Conservation (phyloP, 805 yeast species). For the Sungouiozyma ichnusensis region DNA sequence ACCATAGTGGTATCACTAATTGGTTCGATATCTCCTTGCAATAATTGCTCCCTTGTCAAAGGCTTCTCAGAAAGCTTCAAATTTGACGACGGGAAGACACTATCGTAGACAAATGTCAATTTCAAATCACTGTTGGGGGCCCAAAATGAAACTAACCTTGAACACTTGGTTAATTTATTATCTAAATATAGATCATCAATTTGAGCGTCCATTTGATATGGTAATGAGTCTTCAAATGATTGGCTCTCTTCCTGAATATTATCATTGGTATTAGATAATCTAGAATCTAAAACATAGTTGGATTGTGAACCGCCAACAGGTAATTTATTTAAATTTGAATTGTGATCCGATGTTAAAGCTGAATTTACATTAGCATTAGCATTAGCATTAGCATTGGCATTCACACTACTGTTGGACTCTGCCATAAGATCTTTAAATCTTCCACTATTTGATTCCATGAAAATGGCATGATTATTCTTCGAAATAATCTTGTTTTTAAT, state of each 20-base stretch:
- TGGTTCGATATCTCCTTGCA: constrained; percentile 39
- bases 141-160: constrained; percentile 57
- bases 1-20: constrained; percentile 74
- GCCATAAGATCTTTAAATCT: constrained; percentile 13
- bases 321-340: no score
- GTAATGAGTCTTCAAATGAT: constrained; percentile 12
- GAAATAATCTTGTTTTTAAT: constrained; percentile 73
- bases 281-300: not conserved
- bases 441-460: constrained; percentile 53
- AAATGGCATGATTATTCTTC: constrained; percentile 73
- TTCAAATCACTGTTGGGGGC: constrained; percentile 27
- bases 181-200: constrained; percentile 80
- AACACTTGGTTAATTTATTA: constrained; percentile 37
- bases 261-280: not conserved
- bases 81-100: constrained; percentile 34
- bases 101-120: constrained; percentile 63
- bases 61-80: not conserved
- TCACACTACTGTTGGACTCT: not conserved
- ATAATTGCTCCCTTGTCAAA: constrained; percentile 9
- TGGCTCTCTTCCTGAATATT: not conserved
- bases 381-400: not conserved
- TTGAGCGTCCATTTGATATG: constrained; percentile 53
- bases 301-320: not conserved
- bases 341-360: no score
- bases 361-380: not conserved